Percentiles rank a stretch among this genome's conserved stretches.
Conservation (phyloP, 106 monocot genomes). For the Dendrobium nobile region DNA sequence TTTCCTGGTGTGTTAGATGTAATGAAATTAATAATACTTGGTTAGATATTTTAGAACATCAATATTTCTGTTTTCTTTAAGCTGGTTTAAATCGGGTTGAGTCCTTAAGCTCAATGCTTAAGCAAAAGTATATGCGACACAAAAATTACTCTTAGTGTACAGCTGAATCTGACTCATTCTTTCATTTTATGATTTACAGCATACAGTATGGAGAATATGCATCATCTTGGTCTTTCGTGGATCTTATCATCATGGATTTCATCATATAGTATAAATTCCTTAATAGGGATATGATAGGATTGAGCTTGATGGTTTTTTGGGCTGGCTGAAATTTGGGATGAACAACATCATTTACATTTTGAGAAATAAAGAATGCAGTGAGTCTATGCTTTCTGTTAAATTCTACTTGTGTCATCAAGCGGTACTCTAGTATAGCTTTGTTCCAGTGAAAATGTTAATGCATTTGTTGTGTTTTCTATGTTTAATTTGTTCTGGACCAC, state of each 20-base stretch:
- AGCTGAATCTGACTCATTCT: background rate
- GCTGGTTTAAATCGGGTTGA: background rate
- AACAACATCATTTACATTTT: background rate
- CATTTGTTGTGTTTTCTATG: background rate
- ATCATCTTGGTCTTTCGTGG: background rate
- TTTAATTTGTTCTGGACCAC: background rate
- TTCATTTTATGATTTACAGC: background rate
- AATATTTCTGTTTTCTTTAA: background rate
- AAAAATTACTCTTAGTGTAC: background rate
- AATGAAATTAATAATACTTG: background rate
- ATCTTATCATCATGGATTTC: background rate
- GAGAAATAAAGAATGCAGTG: background rate
- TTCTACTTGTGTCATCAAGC: background rate
- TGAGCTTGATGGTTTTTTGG: background rate
- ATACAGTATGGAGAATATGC: background rate
- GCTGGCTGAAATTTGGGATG: background rate
- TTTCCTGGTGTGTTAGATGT: background rate
- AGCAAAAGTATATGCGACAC: background rate
- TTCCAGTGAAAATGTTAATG: background rate
- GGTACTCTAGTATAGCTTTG: background rate
- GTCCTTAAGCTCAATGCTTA: background rate
- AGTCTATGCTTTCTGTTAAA: background rate
- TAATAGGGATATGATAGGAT: background rate
- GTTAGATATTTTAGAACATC: background rate
- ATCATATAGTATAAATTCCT: background rate